Percentiles rank a stretch among this genome's conserved stretches.
These are phyloP conservation scores for Sporothrix inflata DNA, from an alignment of 2,329 filamentous ascomycete species.

Conservation along the genomic window DNA sequence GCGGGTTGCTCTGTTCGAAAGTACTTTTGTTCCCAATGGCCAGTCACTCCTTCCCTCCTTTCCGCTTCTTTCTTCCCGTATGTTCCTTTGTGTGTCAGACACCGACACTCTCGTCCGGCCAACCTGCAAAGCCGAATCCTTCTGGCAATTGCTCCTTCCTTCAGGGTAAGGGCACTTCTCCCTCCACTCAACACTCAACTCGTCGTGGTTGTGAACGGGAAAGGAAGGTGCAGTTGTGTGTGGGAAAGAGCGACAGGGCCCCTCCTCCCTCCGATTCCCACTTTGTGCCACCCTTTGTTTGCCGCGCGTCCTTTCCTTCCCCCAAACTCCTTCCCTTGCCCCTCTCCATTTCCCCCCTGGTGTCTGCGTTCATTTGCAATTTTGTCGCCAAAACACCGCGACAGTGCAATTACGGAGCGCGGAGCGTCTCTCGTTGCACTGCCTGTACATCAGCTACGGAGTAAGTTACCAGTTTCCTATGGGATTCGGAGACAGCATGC, in stretches of 20 bases:
- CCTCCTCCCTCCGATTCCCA: not conserved
- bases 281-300: not conserved
- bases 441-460: not conserved
- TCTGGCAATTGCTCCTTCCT: not conserved
- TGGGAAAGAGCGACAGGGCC: not conserved
- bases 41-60: not conserved
- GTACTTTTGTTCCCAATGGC: not conserved
- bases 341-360: not conserved
- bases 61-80: not conserved
- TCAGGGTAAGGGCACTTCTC: conserved; percentile 3
- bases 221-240: not conserved
- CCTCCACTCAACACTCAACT: not conserved
- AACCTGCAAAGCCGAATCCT: not conserved
- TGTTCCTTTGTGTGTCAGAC: not conserved
- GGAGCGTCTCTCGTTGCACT: not conserved
- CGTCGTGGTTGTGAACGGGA: not conserved
- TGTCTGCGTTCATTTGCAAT: not conserved
- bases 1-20: not conserved
- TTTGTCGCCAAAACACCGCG: not conserved
- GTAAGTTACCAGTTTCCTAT: not conserved
- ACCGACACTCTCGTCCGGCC: not conserved
- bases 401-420: not conserved
- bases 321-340: not conserved
- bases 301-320: conserved; percentile 8
- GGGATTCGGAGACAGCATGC: not conserved